Conservation (phyloP, 139 green algal species). For the Chlamydomonas asymmetrica region DNA sequence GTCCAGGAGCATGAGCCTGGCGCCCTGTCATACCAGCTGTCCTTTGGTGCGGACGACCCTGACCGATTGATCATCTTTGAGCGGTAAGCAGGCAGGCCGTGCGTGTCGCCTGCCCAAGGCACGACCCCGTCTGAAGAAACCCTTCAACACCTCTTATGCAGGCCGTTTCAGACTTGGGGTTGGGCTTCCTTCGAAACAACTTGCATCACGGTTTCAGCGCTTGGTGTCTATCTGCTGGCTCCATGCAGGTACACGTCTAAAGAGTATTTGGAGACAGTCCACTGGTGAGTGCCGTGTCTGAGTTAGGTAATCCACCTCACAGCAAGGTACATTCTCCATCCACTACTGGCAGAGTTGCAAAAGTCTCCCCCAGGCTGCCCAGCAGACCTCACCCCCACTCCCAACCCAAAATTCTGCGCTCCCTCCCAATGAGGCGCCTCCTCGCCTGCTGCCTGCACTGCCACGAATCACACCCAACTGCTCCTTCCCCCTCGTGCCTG, state of each 20-base stretch:
- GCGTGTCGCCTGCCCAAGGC: too few relatives aligned
- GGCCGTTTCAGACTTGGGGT: too few relatives aligned
- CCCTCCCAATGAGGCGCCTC: not conserved
- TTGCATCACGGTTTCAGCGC: not conserved
- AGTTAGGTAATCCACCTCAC: not conserved
- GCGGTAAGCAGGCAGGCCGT: too few relatives aligned
- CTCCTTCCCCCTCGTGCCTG: too few relatives aligned
- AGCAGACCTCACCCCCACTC: not conserved
- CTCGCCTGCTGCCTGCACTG: not conserved
- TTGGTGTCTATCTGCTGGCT: not conserved
- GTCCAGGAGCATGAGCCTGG: constrained; percentile 29
- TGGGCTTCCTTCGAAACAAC: too few relatives aligned
- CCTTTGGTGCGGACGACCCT: constrained; percentile 8
- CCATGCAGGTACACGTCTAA: constrained; percentile 12
- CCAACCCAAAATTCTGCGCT: not conserved
- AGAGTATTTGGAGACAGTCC: constrained; percentile 39
- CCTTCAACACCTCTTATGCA: too few relatives aligned
- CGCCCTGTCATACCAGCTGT: constrained; percentile 29
- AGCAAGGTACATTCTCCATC: not conserved
- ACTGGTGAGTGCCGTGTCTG: constrained; percentile 10
- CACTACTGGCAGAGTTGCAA: too few relatives aligned
- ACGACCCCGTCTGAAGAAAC: not conserved
- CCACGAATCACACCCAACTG: too few relatives aligned
- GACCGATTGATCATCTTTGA: constrained; percentile 43
- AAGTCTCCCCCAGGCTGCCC: too few relatives aligned